Evolutionary conservation across 2,329 filamentous ascomycete genomes (phyloP).

Genomic region (Phoma herbarum): DNA sequence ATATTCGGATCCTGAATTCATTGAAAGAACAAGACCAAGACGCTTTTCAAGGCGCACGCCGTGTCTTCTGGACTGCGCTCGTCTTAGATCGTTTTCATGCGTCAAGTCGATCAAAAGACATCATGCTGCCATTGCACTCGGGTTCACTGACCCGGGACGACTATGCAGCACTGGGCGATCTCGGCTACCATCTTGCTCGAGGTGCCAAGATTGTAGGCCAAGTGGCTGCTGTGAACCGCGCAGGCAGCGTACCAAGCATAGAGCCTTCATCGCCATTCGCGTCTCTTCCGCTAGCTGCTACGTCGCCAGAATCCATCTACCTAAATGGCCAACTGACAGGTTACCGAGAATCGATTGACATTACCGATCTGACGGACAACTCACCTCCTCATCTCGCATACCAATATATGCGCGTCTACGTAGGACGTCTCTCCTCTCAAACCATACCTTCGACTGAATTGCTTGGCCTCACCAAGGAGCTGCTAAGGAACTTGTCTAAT

Average conservation of each 20-base stretch:
- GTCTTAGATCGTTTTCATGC: conserved; percentile 52
- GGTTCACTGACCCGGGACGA: conserved; percentile 47
- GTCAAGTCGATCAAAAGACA: conserved; percentile 45
- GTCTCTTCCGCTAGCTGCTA: conserved; percentile 36
- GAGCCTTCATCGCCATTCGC: conserved; percentile 43
- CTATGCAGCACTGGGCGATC: conserved; percentile 42
- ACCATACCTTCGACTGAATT: conserved; percentile 36
- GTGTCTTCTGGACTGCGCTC: conserved; percentile 49
- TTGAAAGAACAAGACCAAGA: conserved; percentile 46
- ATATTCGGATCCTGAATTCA: conserved; percentile 34
- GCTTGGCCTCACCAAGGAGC: conserved; percentile 39
- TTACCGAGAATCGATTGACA: conserved; percentile 45
- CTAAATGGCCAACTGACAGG: conserved; percentile 43
- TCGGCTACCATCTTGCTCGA: conserved; percentile 48
- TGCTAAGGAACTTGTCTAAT: conserved; percentile 39
- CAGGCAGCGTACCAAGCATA: conserved; percentile 41
- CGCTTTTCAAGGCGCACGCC: conserved; percentile 41
- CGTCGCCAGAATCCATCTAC: conserved; percentile 39
- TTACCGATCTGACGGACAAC: conserved; percentile 38
- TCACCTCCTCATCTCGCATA: conserved; percentile 47
- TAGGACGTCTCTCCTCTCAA: conserved; percentile 40
- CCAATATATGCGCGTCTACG: conserved; percentile 49
- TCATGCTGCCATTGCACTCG: conserved; percentile 43
- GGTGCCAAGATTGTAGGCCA: conserved; percentile 45
- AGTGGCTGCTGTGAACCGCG: conserved; percentile 40